These are phyloP conservation scores for Dictyostelium capitatum DNA, from an alignment of 78 protist species.

Conservation along the genomic window DNA sequence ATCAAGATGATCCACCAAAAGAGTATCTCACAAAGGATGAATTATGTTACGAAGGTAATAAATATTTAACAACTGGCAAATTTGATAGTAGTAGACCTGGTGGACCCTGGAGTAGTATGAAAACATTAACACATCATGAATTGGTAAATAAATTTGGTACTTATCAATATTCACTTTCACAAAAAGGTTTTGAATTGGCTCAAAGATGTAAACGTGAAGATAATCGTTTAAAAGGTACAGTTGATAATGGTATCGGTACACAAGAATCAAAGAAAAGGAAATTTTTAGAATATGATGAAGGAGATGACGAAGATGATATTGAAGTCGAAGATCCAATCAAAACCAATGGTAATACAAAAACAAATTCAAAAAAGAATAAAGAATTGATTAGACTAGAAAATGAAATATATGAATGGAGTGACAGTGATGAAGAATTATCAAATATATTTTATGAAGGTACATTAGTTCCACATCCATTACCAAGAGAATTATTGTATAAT, in stretches of 20 bases:
- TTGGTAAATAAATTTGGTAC: not conserved
- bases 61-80: not conserved
- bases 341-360: not conserved
- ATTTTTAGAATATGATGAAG: too few relatives aligned
- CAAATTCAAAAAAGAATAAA: not conserved
- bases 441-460: not conserved
- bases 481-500: not conserved
- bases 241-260: not conserved
- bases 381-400: not conserved
- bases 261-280: not conserved
- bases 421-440: conserved; percentile 34
- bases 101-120: not conserved
- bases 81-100: not conserved
- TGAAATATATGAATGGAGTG: conserved; percentile 21
- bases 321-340: not conserved
- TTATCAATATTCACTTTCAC: not conserved
- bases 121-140: conserved; percentile 3
- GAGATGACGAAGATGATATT: not conserved
- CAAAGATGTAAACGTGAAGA: not conserved
- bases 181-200: not conserved
- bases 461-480: not conserved
- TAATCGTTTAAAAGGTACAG: not conserved
- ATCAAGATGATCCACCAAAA: not conserved
- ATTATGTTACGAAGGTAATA: not conserved
- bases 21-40: not conserved